Evolutionary conservation across 2,329 filamentous ascomycete species (phyloP).

Genomic region (Nigrograna mackinnonii): DNA sequence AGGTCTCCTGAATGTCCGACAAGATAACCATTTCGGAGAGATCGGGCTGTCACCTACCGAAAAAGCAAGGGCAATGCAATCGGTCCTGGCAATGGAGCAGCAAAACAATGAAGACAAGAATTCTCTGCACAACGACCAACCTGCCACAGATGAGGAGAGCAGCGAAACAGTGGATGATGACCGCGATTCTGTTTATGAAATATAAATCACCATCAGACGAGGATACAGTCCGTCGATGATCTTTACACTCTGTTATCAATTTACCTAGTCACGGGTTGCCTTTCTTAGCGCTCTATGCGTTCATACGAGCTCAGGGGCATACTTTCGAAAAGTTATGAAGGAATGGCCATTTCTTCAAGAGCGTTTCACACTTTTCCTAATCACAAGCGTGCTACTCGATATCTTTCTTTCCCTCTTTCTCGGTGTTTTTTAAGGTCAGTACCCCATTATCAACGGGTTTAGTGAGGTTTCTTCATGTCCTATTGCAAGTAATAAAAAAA

Average conservation of each 20-base stretch:
- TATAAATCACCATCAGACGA: background rate
- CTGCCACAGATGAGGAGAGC: slow-evolving; percentile 16
- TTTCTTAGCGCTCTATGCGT: background rate
- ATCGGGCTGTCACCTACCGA: slow-evolving; percentile 33
- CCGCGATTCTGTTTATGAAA: slow-evolving; percentile 5
- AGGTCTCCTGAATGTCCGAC: slow-evolving; percentile 63
- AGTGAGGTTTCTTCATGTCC: too few relatives aligned
- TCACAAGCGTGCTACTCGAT: too few relatives aligned
- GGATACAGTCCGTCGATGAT: too few relatives aligned
- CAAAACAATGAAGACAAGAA: slow-evolving; percentile 10
- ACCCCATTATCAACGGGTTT: too few relatives aligned
- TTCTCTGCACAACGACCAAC: slow-evolving; percentile 27
- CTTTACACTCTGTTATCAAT: too few relatives aligned
- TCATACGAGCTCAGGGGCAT: background rate
- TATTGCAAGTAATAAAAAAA: too few relatives aligned
- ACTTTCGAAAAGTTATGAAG: background rate
- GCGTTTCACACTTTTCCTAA: background rate
- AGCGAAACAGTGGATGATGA: slow-evolving; percentile 15
- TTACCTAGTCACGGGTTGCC: too few relatives aligned
- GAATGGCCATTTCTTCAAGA: background rate
- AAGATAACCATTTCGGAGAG: slow-evolving; percentile 53
- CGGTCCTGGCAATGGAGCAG: background rate
- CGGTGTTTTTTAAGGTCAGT: too few relatives aligned
- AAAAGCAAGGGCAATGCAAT: slow-evolving; percentile 18
- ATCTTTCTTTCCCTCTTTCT: too few relatives aligned